These are phyloP conservation scores for Sporothrix schenckii DNA, from an alignment of 2,329 filamentous ascomycete species.

Conservation along the genomic window DNA sequence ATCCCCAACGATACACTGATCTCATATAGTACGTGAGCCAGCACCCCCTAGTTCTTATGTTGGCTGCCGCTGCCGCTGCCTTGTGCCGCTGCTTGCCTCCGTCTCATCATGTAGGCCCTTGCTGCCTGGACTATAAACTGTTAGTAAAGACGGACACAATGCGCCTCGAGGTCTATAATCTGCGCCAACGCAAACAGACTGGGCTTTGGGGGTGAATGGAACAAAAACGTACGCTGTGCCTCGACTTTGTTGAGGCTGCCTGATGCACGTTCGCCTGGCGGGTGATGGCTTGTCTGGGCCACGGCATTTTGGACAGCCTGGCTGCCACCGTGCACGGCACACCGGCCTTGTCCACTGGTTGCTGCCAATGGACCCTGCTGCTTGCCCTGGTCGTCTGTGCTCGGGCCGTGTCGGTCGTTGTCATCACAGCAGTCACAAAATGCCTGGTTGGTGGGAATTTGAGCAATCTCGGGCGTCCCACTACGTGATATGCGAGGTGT, in stretches of 20 bases:
- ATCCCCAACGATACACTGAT: too few relatives aligned
- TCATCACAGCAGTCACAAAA: conserved; percentile 13
- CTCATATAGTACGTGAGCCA: too few relatives aligned
- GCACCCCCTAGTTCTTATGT: too few relatives aligned
- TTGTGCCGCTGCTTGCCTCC: background rate
- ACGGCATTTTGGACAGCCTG: too few relatives aligned
- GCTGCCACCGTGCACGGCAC: conserved; percentile 2
- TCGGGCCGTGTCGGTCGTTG: background rate
- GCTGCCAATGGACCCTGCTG: background rate
- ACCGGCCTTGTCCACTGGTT: background rate
- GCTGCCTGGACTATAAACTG: conserved; percentile 22
- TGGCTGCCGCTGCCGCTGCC: too few relatives aligned
- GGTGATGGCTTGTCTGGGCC: background rate
- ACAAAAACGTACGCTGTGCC: conserved; percentile 24
- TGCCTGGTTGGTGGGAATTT: background rate
- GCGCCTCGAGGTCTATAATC: too few relatives aligned
- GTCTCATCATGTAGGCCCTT: conserved; percentile 17
- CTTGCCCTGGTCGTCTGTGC: background rate
- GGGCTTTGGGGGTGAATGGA: too few relatives aligned
- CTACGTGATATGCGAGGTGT: conserved; percentile 4
- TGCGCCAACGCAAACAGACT: too few relatives aligned
- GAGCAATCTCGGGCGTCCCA: conserved; percentile 2
- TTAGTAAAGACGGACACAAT: background rate
- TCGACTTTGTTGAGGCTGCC: conserved; percentile 24
- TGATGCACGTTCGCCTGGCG: background rate